A percentile compares a stretch with the other conserved stretches of the same genome.
phyloP scores from a whole-genome alignment of 108 stramenopile species.

The Asterionellopsis glacialis region DNA sequence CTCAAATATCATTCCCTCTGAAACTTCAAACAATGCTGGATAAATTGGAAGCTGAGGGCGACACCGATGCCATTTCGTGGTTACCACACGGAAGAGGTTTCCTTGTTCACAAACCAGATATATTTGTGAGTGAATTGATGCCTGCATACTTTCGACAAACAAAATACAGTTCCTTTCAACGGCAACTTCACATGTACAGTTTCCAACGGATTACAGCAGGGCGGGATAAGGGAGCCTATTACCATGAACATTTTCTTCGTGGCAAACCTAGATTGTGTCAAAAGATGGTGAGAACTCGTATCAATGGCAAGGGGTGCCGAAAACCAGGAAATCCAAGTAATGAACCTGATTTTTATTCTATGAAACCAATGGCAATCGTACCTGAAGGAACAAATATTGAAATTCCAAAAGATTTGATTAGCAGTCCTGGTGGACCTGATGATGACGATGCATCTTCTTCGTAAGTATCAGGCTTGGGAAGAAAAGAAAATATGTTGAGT shows the following conservation, averaged over 20 bases:
- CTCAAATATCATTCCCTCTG: slow-evolving; percentile 35
- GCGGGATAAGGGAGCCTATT: slow-evolving; percentile 31
- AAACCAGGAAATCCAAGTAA: slow-evolving; percentile 13
- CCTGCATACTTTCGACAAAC: slow-evolving; percentile 70
- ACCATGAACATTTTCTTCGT: slow-evolving; percentile 50
- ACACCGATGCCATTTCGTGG: slow-evolving; percentile 43
- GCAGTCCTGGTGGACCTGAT: too few species aligned
- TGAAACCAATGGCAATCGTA: not conserved
- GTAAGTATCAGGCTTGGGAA: not conserved
- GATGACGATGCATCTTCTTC: too few species aligned
- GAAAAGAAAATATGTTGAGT: not conserved
- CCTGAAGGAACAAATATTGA: not conserved
- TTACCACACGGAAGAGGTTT: slow-evolving; percentile 66
- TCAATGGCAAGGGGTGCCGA: slow-evolving; percentile 41
- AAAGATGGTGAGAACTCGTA: slow-evolving; percentile 27
- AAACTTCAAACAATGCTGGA: slow-evolving; percentile 73
- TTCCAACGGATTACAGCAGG: slow-evolving; percentile 54
- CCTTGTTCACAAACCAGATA: slow-evolving; percentile 39
- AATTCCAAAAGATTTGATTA: not conserved
- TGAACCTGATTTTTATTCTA: slow-evolving; percentile 24
- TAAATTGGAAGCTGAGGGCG: slow-evolving; percentile 57
- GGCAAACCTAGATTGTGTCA: slow-evolving; percentile 27
- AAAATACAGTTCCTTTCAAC: slow-evolving; percentile 59
- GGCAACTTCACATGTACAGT: slow-evolving; percentile 71
- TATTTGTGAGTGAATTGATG: slow-evolving; percentile 68